These are phyloP conservation scores for Sarocladium oryzae DNA, from an alignment of 2,329 filamentous ascomycete species.

Conservation along the genomic window DNA sequence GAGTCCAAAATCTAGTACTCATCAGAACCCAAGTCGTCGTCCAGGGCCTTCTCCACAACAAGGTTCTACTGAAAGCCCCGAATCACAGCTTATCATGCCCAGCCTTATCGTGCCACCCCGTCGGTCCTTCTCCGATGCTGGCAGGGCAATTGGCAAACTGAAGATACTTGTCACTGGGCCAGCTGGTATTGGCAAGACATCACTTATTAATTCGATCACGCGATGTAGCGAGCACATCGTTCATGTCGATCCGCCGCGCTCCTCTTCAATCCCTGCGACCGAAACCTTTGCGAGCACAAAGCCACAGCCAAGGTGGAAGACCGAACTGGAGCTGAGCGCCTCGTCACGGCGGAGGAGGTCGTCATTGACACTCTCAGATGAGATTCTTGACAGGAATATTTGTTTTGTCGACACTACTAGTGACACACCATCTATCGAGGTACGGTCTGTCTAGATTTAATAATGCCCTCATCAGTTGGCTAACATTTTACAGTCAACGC, in stretches of 20 bases:
- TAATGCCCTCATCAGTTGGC: not conserved
- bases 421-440: slow-evolving; percentile 49
- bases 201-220: slow-evolving; percentile 80
- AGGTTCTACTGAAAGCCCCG: slow-evolving; percentile 15
- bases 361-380: slow-evolving; percentile 41
- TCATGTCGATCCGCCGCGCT: slow-evolving; percentile 67
- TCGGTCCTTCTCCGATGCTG: slow-evolving; percentile 81
- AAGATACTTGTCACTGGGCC: slow-evolving; percentile 84
- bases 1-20: slow-evolving; percentile 11
- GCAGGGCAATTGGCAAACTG: slow-evolving; percentile 75
- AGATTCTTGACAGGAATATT: slow-evolving; percentile 81
- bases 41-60: slow-evolving; percentile 12
- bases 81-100: slow-evolving; percentile 91
- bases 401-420: slow-evolving; percentile 81
- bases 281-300: slow-evolving; percentile 76
- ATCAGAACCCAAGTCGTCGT: slow-evolving; percentile 11
- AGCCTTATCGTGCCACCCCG: slow-evolving; percentile 86
- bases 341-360: slow-evolving; percentile 59
- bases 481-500: not conserved
- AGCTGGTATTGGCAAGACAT: slow-evolving; percentile 78
- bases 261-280: slow-evolving; percentile 25
- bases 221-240: slow-evolving; percentile 88
- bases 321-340: slow-evolving; percentile 60
- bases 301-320: slow-evolving; percentile 86
- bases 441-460: slow-evolving; percentile 30